Percentiles rank a stretch among this genome's conserved stretches.
Conservation (phyloP, 805 yeast species). For the Pichia scutulata region DNA sequence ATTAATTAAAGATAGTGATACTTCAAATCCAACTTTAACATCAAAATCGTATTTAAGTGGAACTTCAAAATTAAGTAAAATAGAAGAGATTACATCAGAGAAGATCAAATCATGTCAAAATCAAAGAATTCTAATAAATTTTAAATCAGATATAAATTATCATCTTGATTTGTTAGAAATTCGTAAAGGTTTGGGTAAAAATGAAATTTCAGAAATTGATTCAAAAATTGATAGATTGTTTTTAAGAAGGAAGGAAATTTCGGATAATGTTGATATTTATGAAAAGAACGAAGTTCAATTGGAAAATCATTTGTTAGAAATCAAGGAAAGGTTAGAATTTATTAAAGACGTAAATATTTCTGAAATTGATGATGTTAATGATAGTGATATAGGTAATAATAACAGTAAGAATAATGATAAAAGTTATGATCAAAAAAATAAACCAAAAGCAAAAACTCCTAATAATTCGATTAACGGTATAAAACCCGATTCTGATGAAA, state of each 20-base stretch:
- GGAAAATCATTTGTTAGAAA: slow-evolving; percentile 39
- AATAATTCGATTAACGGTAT: not conserved
- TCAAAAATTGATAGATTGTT: slow-evolving; percentile 44
- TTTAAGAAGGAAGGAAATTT: slow-evolving; percentile 42
- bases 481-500: slow-evolving; percentile 25
- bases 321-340: slow-evolving; percentile 37
- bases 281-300: slow-evolving; percentile 55
- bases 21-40: not conserved
- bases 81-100: slow-evolving; percentile 34
- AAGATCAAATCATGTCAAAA: slow-evolving; percentile 38
- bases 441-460: slow-evolving; percentile 29
- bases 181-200: slow-evolving; percentile 55
- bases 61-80: not conserved
- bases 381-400: not conserved
- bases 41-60: not conserved
- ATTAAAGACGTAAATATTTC: slow-evolving; percentile 31
- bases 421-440: slow-evolving; percentile 1
- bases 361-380: slow-evolving; percentile 18
- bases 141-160: slow-evolving; percentile 34
- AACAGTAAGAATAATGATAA: not conserved
- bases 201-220: slow-evolving; percentile 61
- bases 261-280: slow-evolving; percentile 49
- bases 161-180: slow-evolving; percentile 50
- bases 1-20: not conserved
- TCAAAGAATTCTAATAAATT: slow-evolving; percentile 24